Evolutionary conservation across 176 grass and related monocot genomes (phyloP).

Genomic region (Luzula sylvatica): DNA sequence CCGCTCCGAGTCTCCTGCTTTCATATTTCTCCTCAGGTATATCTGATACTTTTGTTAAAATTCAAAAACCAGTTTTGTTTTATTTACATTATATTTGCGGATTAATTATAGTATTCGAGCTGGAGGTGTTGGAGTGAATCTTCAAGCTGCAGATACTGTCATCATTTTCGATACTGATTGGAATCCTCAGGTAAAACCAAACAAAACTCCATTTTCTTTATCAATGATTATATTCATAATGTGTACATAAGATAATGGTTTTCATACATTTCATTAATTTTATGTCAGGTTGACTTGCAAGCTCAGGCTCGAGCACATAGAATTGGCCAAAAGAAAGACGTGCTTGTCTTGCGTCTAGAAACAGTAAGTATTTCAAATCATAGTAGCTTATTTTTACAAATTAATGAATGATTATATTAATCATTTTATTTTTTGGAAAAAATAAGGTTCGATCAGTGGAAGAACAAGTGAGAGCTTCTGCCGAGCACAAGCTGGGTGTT

Average conservation of each 20-base stretch:
- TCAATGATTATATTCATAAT: slow-evolving; percentile 11
- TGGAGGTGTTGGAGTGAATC: slow-evolving; percentile 95
- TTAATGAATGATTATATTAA: slow-evolving; percentile 1
- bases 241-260: not conserved
- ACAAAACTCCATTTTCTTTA: slow-evolving; percentile 14
- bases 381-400: slow-evolving; percentile 1
- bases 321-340: slow-evolving; percentile 99
- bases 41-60: slow-evolving; percentile 19
- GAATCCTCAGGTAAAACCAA: slow-evolving; percentile 83
- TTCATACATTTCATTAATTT: slow-evolving; percentile 7
- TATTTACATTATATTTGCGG: slow-evolving; percentile 14
- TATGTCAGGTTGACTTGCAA: slow-evolving; percentile 90
- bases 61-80: no score
- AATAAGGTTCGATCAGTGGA: slow-evolving; percentile 79
- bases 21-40: slow-evolving; percentile 97
- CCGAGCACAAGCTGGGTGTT: slow-evolving; percentile 95
- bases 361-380: slow-evolving; percentile 43
- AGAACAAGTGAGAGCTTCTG: slow-evolving; percentile 99
- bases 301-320: slow-evolving; percentile 95
- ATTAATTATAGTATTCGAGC: slow-evolving; percentile 68
- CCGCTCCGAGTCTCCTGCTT: slow-evolving; percentile 58
- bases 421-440: slow-evolving; percentile 11
- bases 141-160: slow-evolving; percentile 99
- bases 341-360: slow-evolving; percentile 96
- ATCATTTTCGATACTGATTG: slow-evolving; percentile 99